These are phyloP conservation scores for Phytophthora ramorum DNA, from an alignment of 352 stramenopile species.

Conservation along the genomic window DNA sequence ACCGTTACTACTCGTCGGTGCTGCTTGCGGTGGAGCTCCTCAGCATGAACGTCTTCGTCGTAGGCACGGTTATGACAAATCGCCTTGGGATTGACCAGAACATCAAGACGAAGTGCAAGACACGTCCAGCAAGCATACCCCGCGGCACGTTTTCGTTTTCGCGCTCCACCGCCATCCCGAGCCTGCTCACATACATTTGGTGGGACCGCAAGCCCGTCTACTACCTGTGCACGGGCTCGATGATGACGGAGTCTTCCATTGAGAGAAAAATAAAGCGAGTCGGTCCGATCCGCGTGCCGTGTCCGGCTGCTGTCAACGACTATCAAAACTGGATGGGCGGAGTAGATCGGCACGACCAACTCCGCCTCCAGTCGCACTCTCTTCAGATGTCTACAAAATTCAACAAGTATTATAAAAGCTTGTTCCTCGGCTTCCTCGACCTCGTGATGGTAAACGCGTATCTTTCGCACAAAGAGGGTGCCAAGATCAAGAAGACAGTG, in stretches of 20 bases:
- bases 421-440: neutral
- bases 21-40: conserved; percentile 30
- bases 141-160: neutral
- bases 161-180: neutral
- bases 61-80: conserved; percentile 34
- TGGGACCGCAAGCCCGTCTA: neutral
- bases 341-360: neutral
- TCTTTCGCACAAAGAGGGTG: neutral
- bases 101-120: conserved; percentile 13
- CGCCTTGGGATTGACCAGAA: conserved; percentile 10
- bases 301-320: neutral
- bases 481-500: neutral
- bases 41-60: conserved; percentile 31
- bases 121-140: neutral
- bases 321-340: no score
- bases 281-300: neutral
- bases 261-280: neutral
- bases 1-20: conserved; percentile 26
- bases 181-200: neutral
- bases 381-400: neutral
- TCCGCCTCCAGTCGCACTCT: neutral
- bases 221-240: neutral
- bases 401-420: neutral
- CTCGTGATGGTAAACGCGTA: neutral
- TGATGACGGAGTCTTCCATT: neutral